These are phyloP conservation scores for Sphaerulina populicola DNA, from an alignment of 2,329 filamentous ascomycete species.

Conservation along the genomic window DNA sequence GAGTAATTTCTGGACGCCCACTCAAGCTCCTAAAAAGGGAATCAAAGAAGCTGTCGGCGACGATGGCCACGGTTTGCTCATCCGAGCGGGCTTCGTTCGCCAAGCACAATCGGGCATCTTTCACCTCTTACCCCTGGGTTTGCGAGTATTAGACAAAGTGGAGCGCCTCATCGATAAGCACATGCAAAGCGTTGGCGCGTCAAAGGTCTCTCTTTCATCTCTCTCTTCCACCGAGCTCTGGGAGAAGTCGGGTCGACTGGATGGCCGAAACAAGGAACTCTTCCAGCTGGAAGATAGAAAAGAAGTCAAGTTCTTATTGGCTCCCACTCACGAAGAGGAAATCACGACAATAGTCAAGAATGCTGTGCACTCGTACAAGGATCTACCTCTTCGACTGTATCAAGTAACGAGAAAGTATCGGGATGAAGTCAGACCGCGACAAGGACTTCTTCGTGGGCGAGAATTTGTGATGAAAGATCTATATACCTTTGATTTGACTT, in stretches of 20 bases:
- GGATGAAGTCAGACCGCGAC: slow-evolving; percentile 80
- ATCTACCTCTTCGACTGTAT: slow-evolving; percentile 77
- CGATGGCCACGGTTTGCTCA: slow-evolving; percentile 38
- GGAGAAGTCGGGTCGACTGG: slow-evolving; percentile 73
- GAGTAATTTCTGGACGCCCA: slow-evolving; percentile 73
- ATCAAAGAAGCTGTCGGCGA: slow-evolving; percentile 46
- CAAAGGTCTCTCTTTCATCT: slow-evolving; percentile 72
- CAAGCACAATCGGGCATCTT: slow-evolving; percentile 84
- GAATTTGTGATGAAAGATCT: slow-evolving; percentile 98
- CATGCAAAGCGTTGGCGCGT: slow-evolving; percentile 69
- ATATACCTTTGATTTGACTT: slow-evolving; percentile 78
- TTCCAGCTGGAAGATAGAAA: slow-evolving; percentile 76
- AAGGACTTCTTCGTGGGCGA: slow-evolving; percentile 75
- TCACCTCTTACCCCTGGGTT: slow-evolving; percentile 78
- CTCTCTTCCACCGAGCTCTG: slow-evolving; percentile 80
- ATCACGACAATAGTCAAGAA: slow-evolving; percentile 73
- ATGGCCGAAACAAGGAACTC: slow-evolving; percentile 49
- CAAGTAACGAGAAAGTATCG: slow-evolving; percentile 92
- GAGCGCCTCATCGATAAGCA: slow-evolving; percentile 79
- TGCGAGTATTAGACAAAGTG: slow-evolving; percentile 80
- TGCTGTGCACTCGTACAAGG: slow-evolving; percentile 71
- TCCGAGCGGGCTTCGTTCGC: slow-evolving; percentile 41
- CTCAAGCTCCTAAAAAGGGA: slow-evolving; percentile 34
- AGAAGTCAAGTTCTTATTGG: slow-evolving; percentile 63
- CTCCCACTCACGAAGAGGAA: slow-evolving; percentile 94